Base-by-base conservation (phyloP, 2,329 filamentous ascomycete species). In the Xylariaceae sp. region DNA sequence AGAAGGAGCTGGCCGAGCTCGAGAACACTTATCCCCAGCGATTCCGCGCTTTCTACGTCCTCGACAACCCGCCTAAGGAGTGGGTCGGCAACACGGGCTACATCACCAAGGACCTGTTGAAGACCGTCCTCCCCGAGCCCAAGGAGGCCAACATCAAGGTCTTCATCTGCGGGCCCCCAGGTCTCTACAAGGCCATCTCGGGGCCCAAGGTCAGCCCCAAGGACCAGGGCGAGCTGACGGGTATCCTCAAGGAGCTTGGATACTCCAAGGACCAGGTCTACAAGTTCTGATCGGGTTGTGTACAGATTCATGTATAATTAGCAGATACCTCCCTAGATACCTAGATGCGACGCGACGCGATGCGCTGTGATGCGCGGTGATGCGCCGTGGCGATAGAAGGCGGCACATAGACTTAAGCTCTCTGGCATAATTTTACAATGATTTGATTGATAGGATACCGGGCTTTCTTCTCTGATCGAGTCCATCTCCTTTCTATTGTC, bases 21-120 rank as follows among this genome's bases (percentile, higher is more conserved):
- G 94, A 97, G 78, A 96, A 96, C 78, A 90, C 87, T 44, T 95
- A 91, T 76, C 94, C 94, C 15, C 88, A 90, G 72, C 87, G 91
- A 58, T 97, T 99, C 86, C 85, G 89, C 62, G 90, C 89, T 51
- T 96, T 97, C 74, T 96, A 97, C 75, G 81, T 91, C 45, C 80
- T 99, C 35, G 89, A 96, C 75, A 89, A 92, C 64, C 88, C 82
- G 43, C 87, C 87, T 42, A 81, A 89, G 74, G 78, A 78, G 51
- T 96, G 90, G 90, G 71, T 72, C 48, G 87, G 89, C 59, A 82
- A 78, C 64, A 88, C 84, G 70, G 94, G 94, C 55, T 86, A 77
- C 75, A 86, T 99, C 67, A 88, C 73, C 70, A 95, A 96, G 80
- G 90, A 96, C 58, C 78, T 97, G 50, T 75, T 99, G 64, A 96